Evolutionary conservation across 305 asterid species (phyloP).

Genomic region (Salvia sclarea): DNA sequence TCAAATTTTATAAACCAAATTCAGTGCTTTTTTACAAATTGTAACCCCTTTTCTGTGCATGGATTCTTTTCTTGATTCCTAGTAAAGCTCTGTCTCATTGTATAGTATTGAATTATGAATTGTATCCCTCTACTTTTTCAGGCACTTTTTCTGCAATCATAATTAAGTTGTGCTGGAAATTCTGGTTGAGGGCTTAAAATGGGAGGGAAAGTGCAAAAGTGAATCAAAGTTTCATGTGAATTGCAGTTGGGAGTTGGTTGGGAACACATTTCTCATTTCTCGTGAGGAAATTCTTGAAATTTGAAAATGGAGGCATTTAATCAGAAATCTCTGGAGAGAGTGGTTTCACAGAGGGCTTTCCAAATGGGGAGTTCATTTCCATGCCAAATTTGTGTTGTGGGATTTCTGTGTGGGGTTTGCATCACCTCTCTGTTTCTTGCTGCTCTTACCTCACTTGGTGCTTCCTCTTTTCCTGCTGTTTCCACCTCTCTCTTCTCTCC

Average conservation of each 20-base stretch:
- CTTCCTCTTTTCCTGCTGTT: slow-evolving; percentile 43
- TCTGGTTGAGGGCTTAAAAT: slow-evolving; percentile 27
- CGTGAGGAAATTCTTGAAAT: background rate
- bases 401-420: slow-evolving; percentile 85
- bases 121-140: slow-evolving; percentile 15
- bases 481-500: slow-evolving; percentile 46
- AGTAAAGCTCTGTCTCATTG: background rate
- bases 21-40: background rate
- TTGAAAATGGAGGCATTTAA: slow-evolving; percentile 55
- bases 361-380: slow-evolving; percentile 79
- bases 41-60: slow-evolving; percentile 13
- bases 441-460: slow-evolving; percentile 62
- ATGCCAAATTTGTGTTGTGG: slow-evolving; percentile 79
- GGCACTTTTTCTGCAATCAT: slow-evolving; percentile 24
- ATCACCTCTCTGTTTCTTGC: slow-evolving; percentile 76
- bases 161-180: slow-evolving; percentile 14
- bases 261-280: slow-evolving; percentile 32
- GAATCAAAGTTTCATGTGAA: slow-evolving; percentile 48
- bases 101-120: background rate
- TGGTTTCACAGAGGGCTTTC: slow-evolving; percentile 73
- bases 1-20: background rate
- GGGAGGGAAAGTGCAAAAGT: slow-evolving; percentile 24
- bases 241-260: slow-evolving; percentile 45
- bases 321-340: slow-evolving; percentile 69
- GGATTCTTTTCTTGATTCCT: slow-evolving; percentile 22